These are phyloP conservation scores for Erodium moschatum DNA, from an alignment of 441 rosid genomes.

Conservation along the genomic window DNA sequence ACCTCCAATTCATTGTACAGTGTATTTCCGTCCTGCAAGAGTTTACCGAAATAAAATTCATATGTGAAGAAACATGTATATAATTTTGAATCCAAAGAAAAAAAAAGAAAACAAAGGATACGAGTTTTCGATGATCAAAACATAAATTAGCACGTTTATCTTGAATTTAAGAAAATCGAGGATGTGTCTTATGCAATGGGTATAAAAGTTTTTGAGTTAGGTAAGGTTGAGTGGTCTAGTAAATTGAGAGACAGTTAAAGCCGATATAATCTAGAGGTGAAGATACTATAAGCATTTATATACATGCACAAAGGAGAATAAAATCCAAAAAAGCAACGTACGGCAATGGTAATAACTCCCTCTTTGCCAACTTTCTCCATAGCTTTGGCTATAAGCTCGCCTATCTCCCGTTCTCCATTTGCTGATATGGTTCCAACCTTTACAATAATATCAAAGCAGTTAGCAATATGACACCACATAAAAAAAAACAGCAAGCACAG, in stretches of 20 bases:
- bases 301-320: not conserved
- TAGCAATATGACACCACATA: not conserved
- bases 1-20: slow-evolving; percentile 74
- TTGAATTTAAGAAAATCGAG: no score
- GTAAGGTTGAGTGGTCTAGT: not conserved
- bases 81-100: no score
- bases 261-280: not conserved
- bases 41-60: not conserved
- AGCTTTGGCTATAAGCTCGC: slow-evolving; percentile 85
- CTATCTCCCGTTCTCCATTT: slow-evolving; percentile 82
- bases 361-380: slow-evolving; percentile 98
- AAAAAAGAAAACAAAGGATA: no score
- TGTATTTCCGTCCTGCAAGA: slow-evolving; percentile 80
- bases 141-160: no score
- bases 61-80: not conserved
- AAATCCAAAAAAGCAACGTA: slow-evolving; percentile 24
- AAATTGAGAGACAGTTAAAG: not conserved
- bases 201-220: not conserved
- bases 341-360: slow-evolving; percentile 76
- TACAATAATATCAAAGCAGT: not conserved
- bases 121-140: no score
- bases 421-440: slow-evolving; percentile 92
- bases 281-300: not conserved
- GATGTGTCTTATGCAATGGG: not conserved
- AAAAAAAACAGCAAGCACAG: not conserved